Evolutionary conservation across 192 early-diverging fungal species (phyloP), one percentile per base, ranked within the genome.

Genomic region (Diversispora epigaea): DNA sequence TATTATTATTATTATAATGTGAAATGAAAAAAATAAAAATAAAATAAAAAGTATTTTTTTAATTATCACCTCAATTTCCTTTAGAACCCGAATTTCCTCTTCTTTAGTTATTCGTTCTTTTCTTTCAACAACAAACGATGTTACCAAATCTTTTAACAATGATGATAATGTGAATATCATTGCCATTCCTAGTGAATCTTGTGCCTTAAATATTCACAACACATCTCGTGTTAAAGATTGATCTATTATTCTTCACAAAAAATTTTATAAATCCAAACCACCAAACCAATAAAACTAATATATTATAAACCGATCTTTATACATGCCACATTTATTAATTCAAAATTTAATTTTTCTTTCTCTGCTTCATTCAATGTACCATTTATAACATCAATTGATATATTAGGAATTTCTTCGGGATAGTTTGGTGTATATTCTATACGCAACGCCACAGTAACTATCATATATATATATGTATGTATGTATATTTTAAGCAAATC

Each of bases 101-200:
- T 65, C 78, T 41, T 81, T 76, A 62, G 85, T 84, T 39, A 83
- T 68, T 45, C 71, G 81, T n/a, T 81, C 85, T 49, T 84, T 83
- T 67, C 86, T 86, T 45, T 84, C 84, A 9, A 71, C 14, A 4
- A 96, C 84, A 41, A 91, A 76, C 58, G 87, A 80, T 61, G 87
- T 89, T 32, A 94, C 73, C 0, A 75, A 77, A 73, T 98, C 96
- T 76, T 93, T 93, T 15, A 94, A 84, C 3, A 82, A 77, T 4
- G 91, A 84, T 4, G 87, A 89, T 86, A 98, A 86, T 32, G 88
- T 88, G 78, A 98, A 98, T 25, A 94, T 87, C 93, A 96, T 95
- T 50, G 89, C 94, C 92, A 97, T 96, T 22, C 96, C 96, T 61
- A 95, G 75, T 75, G 87, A 88, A 55, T 92, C 89, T 62, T 93